Evolutionary conservation across 345 rosid genomes (phyloP), one percentile per base, ranked within the genome.

Genomic region (Murraya paniculata): DNA sequence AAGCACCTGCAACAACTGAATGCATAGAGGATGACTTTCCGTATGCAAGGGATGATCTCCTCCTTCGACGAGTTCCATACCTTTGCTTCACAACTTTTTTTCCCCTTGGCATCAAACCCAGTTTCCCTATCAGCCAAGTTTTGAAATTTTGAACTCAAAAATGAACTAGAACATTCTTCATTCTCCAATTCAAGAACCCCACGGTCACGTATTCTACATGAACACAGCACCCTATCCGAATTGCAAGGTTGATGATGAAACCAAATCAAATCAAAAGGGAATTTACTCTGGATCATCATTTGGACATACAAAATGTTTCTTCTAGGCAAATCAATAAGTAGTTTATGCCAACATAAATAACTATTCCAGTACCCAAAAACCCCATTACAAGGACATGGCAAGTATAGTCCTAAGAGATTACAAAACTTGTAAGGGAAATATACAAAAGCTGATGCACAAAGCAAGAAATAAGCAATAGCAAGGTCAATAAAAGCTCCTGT

Each of bases 381-480:
- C 58, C 90, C 95, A 82, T 79, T 76, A 77, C 92, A 89, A 9
- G 90, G 89, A 83, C 92, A 91, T 16, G 95, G 98, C 79, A 91
- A 30, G 75, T n/a, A 77, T 58, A 83, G 57, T 64, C 94, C 90
- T 68, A 91, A 77, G 55, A 76, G 9, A 64, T 60, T 53, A 68
- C 84, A 79, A 69, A 93, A 85, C 80, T 85, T 92, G 0, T 88
- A 87, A 74, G 78, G 83, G 8, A 89, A 64, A 77, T 79, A 93
- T 19, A 82, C 82, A 33, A 88, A 79, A 64, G 86, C 72, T n/a
- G 95, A 87, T 71, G 64, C 84, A 73, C 91, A 93, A 3, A 95
- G 84, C 74, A 93, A 91, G 74, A 85, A 68, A 80, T 84, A 88
- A 76, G 92, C 91, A 80, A 95, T 55, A 38, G 79, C 76, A 60